Percentiles rank a stretch among this genome's conserved stretches.
phyloP scores from a whole-genome alignment of 2,329 filamentous ascomycete species.

The Monosporascus sp. region DNA sequence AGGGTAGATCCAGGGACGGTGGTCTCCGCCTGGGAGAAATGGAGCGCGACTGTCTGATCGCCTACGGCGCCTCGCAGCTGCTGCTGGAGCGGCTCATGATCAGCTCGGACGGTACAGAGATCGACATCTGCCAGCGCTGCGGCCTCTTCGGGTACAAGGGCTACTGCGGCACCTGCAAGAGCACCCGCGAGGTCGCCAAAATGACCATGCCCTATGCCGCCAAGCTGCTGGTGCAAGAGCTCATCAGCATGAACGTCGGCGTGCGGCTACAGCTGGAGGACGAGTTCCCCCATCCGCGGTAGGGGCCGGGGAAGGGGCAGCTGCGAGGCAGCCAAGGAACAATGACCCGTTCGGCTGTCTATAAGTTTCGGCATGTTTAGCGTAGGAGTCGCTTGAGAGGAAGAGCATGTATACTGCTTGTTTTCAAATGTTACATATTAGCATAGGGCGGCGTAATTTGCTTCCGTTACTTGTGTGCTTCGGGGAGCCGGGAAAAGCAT shows the following conservation, averaged over 20 bases:
- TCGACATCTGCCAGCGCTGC: constrained; percentile 91
- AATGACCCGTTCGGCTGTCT: neutral
- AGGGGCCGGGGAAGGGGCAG: constrained; percentile 5
- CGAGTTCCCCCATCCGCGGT: constrained; percentile 70
- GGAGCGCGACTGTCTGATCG: constrained; percentile 97
- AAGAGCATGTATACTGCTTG: too few species aligned
- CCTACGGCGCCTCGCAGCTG: constrained; percentile 90
- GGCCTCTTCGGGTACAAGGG: constrained; percentile 94
- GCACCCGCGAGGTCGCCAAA: constrained; percentile 74
- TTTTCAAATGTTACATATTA: neutral
- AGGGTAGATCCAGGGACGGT: constrained; percentile 88
- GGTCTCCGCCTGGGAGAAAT: constrained; percentile 94
- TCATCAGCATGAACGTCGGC: constrained; percentile 98
- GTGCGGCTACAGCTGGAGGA: constrained; percentile 86
- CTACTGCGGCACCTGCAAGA: constrained; percentile 91
- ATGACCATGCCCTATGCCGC: constrained; percentile 98
- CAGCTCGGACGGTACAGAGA: constrained; percentile 80
- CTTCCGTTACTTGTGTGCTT: constrained; percentile 1
- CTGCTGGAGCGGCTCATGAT: constrained; percentile 92
- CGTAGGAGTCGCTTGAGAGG: too few species aligned
- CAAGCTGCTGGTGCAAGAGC: constrained; percentile 90
- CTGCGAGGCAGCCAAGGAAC: too few species aligned
- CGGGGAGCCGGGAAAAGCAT: constrained; percentile 7
- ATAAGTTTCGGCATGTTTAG: neutral
- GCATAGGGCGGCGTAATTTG: constrained; percentile 19